A percentile compares a stretch with the other conserved stretches of the same genome.
Evolutionary conservation across 352 stramenopile species (phyloP).

Genomic region (Phytophthora litchii): DNA sequence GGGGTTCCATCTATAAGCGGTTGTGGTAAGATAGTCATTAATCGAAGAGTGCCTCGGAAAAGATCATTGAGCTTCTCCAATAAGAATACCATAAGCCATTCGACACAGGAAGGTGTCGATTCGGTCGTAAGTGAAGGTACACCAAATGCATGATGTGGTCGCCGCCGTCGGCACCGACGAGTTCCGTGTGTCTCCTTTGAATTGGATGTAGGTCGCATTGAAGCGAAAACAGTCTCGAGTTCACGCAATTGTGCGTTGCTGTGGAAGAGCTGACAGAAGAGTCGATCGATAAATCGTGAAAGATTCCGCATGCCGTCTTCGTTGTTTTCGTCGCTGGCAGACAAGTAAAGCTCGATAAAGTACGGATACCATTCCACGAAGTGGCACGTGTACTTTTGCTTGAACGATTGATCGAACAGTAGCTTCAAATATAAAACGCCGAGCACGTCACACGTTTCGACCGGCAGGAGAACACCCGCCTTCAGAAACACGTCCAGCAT

Average conservation of each 20-base stretch:
- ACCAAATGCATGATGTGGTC: conserved; percentile 14
- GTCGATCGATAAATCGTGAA: conserved; percentile 80
- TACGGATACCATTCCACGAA: conserved; percentile 86
- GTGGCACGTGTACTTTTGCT: conserved; percentile 80
- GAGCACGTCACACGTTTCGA: conserved; percentile 77
- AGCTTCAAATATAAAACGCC: conserved; percentile 84
- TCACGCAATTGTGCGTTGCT: conserved; percentile 76
- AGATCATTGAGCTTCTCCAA: conserved; percentile 69
- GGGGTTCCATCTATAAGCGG: conserved; percentile 22
- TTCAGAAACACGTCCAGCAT: conserved; percentile 79
- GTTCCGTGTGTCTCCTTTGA: conserved; percentile 9
- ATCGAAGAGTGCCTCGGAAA: conserved; percentile 63
- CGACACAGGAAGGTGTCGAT: conserved; percentile 52
- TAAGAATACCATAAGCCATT: conserved; percentile 70
- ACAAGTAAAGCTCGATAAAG: conserved; percentile 76
- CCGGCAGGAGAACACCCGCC: conserved; percentile 66
- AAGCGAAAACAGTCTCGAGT: conserved; percentile 57
- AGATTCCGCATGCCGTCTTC: conserved; percentile 79
- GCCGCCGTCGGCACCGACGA: conserved; percentile 11
- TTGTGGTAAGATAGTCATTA: conserved; percentile 53
- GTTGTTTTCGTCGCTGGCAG: conserved; percentile 70
- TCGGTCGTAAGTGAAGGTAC: conserved; percentile 11
- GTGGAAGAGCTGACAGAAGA: conserved; percentile 89
- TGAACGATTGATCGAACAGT: conserved; percentile 82
- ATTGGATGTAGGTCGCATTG: conserved; percentile 27